A percentile compares a stretch with the other conserved stretches of the same genome.
Evolutionary conservation across 192 early-diverging fungal genomes (phyloP).

Genomic region (Cetraspora pellucida): DNA sequence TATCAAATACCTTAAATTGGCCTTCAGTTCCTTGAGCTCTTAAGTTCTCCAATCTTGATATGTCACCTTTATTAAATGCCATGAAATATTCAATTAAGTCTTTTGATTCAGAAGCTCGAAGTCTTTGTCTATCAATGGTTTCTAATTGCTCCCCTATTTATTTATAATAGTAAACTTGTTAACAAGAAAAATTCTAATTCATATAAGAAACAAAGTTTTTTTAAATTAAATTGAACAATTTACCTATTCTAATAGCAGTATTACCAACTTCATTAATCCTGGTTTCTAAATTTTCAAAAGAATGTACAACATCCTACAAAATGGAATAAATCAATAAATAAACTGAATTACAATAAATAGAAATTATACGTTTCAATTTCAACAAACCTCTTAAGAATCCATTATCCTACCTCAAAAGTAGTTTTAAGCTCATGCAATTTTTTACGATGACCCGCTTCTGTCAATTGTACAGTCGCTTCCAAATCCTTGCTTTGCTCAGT

Average conservation of each 20-base stretch:
- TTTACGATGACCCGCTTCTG: conserved; percentile 73
- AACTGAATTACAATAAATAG: background rate
- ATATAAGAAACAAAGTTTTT: background rate
- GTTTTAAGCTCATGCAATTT: conserved; percentile 77
- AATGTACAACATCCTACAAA: conserved; percentile 77
- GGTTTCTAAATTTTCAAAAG: conserved; percentile 86
- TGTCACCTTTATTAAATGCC: conserved; percentile 82
- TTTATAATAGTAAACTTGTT: background rate
- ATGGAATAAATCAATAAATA: background rate
- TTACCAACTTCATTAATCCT: conserved; percentile 91
- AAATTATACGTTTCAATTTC: conserved; percentile 10
- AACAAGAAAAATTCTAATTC: background rate
- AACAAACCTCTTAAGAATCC: background rate
- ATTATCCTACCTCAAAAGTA: conserved; percentile 74
- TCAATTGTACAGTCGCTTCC: conserved; percentile 74
- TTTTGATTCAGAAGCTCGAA: conserved; percentile 83
- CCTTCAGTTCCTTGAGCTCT: conserved; percentile 77
- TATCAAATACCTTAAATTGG: conserved; percentile 67
- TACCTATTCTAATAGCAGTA: conserved; percentile 93
- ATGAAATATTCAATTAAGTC: conserved; percentile 93
- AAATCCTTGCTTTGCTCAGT: conserved; percentile 83
- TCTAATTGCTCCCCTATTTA: conserved; percentile 92
- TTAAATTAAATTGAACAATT: background rate
- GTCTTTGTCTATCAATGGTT: conserved; percentile 89
- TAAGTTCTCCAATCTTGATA: conserved; percentile 74